phyloP scores from a whole-genome alignment of 495 filamentous ascomycete genomes.

The Talaromyces liani region DNA sequence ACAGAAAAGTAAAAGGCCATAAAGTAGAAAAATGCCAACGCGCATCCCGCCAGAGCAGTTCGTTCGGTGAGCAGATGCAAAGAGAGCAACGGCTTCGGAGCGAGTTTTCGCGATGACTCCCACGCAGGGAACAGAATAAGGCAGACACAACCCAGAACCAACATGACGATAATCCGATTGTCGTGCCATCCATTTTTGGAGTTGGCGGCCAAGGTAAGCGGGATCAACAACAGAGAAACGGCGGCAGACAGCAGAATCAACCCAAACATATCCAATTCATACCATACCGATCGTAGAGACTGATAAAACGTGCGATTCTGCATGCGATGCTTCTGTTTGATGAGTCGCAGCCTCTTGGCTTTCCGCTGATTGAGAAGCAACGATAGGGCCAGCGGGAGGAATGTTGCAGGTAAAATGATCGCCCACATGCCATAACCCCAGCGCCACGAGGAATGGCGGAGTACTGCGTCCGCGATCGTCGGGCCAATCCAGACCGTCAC shows the following conservation, averaged over 20 bases:
- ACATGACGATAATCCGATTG: conserved; percentile 49
- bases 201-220: conserved; percentile 48
- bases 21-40: conserved; percentile 56
- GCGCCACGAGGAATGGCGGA: conserved; percentile 43
- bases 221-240: conserved; percentile 51
- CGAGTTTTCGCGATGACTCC: conserved; percentile 49
- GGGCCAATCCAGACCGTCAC: conserved; percentile 59
- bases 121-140: conserved; percentile 52
- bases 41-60: conserved; percentile 53
- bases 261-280: conserved; percentile 50
- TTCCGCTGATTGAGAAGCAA: conserved; percentile 49
- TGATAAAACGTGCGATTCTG: conserved; percentile 26
- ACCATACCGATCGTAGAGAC: conserved; percentile 39
- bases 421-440: conserved; percentile 56
- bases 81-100: conserved; percentile 51
- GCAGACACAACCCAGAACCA: conserved; percentile 50
- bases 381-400: conserved; percentile 48
- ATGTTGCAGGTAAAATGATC: conserved; percentile 48
- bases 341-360: conserved; percentile 41
- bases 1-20: conserved; percentile 62
- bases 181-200: conserved; percentile 46
- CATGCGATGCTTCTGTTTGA: conserved; percentile 29
- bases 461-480: conserved; percentile 42
- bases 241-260: conserved; percentile 49
- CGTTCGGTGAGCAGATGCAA: conserved; percentile 53